Evolutionary conservation across 75 land plant genomes (phyloP), one percentile per base, ranked within the genome.

Genomic region (Picea sitchensis): DNA sequence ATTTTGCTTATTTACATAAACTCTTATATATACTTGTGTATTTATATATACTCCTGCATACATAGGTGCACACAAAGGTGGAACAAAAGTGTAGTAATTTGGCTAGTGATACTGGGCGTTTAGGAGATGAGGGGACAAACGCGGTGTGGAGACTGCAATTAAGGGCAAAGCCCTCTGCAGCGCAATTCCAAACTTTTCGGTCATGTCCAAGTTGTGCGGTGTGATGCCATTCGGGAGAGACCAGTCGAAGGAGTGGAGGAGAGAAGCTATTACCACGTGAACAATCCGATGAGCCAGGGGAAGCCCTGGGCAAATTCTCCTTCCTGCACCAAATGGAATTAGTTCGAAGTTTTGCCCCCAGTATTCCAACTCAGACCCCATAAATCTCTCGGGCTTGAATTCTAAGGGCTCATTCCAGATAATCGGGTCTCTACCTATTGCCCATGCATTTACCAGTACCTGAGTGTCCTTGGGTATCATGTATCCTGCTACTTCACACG

Each of bases 121-220:
- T 2, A 36, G 2, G 38, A 36, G 38, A 36, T 36, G 38, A 2
- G 38, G 3, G 2, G 0, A 13, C 32, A 65, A 32, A 2, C 68
- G 68, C 4, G 68, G 68, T 32, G 26, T 30, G 3, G 68, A 36
- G 4, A 65, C 14, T 11, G 68, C 68, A 30, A 65, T 30, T 77
- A 93, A 61, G 0, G 91, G 90, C 44, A 30, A 80, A 5, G 82
- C 86, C 47, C 86, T 72, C 12, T 84, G 95, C 63, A 87, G 64
- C 14, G 90, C 86, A 14, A 91, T 62, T 68, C 96, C 93, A 81
- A 85, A 88, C 6, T 84, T 87, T 78, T 91, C 96, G 5, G 85
- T 85, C 96, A 93, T 93, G 76, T 91, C 81, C 59, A 93, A 30
- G 73, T 82, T 58, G 3, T 62, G 3, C 3, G 64, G 3, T 36